These are phyloP conservation scores for Drechslera avenae DNA, from an alignment of 2,329 filamentous ascomycete species.

Conservation along the genomic window DNA sequence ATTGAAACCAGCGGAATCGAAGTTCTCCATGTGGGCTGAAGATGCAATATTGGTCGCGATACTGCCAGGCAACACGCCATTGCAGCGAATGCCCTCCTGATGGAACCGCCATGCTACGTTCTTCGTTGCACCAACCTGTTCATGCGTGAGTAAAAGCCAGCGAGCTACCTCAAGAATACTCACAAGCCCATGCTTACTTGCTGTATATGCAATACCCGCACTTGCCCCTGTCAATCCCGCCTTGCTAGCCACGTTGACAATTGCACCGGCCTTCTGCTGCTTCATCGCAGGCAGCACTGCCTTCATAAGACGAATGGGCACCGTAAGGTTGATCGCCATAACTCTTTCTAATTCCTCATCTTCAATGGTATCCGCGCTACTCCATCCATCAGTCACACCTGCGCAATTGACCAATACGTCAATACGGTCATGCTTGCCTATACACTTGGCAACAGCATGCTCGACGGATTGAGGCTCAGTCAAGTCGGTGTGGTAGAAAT, in stretches of 20 bases:
- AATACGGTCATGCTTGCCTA: constrained; percentile 29
- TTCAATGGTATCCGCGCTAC: constrained; percentile 47
- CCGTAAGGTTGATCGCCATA: constrained; percentile 51
- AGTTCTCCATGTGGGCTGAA: constrained; percentile 30
- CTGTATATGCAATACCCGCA: constrained; percentile 54
- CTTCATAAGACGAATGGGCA: constrained; percentile 53
- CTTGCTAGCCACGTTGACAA: constrained; percentile 50
- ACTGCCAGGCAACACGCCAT: constrained; percentile 53
- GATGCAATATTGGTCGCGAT: constrained; percentile 29
- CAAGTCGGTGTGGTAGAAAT: constrained; percentile 35
- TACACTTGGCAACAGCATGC: constrained; percentile 31
- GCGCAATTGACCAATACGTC: constrained; percentile 56
- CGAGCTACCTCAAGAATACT: constrained; percentile 6
- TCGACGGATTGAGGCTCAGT: constrained; percentile 24
- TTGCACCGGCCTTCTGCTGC: constrained; percentile 46
- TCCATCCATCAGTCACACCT: constrained; percentile 52
- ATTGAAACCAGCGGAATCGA: constrained; percentile 27
- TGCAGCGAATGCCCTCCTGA: constrained; percentile 54
- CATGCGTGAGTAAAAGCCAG: not conserved
- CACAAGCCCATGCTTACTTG: constrained; percentile 52
- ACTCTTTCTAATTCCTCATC: constrained; percentile 51
- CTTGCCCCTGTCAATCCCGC: constrained; percentile 46
- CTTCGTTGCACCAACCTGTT: constrained; percentile 53
- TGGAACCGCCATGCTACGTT: constrained; percentile 56
- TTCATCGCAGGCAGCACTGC: constrained; percentile 52